Percentiles rank a stretch among this genome's conserved stretches.
These are phyloP conservation scores for Fusarium bulbicola DNA, from an alignment of 2,329 filamentous ascomycete genomes.

Conservation along the genomic window DNA sequence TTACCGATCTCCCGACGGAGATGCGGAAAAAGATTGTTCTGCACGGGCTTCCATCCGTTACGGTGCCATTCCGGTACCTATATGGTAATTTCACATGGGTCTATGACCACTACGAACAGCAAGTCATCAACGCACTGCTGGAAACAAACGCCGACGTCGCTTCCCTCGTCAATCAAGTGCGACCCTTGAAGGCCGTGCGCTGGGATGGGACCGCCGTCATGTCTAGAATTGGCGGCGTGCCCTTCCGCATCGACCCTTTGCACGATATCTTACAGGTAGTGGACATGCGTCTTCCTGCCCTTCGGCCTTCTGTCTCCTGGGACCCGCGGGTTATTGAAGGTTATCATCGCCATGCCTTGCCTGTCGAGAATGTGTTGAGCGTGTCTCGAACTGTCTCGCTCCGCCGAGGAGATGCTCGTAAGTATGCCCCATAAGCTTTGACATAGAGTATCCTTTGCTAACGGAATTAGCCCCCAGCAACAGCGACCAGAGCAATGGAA, in stretches of 20 bases:
- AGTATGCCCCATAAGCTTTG: not conserved
- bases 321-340: accelerated
- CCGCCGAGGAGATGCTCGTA: not conserved
- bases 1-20: not conserved
- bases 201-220: not conserved
- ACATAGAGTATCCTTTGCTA: not conserved
- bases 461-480: accelerated
- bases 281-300: not conserved
- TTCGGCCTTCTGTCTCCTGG: not conserved
- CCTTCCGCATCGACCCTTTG: not conserved
- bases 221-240: not conserved
- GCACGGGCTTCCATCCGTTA: accelerated
- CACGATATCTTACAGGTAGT: not conserved
- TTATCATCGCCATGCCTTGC: not conserved
- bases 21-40: not conserved
- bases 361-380: accelerated
- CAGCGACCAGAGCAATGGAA: accelerated
- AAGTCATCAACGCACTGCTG: not conserved
- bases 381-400: not conserved
- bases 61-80: not conserved
- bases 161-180: not conserved
- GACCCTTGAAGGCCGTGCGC: not conserved
- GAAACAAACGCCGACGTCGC: not conserved
- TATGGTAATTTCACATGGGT: accelerated
- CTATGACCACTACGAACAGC: accelerated